Conservation (phyloP, 2,329 filamentous ascomycete species). For the Xylaria sp. region DNA sequence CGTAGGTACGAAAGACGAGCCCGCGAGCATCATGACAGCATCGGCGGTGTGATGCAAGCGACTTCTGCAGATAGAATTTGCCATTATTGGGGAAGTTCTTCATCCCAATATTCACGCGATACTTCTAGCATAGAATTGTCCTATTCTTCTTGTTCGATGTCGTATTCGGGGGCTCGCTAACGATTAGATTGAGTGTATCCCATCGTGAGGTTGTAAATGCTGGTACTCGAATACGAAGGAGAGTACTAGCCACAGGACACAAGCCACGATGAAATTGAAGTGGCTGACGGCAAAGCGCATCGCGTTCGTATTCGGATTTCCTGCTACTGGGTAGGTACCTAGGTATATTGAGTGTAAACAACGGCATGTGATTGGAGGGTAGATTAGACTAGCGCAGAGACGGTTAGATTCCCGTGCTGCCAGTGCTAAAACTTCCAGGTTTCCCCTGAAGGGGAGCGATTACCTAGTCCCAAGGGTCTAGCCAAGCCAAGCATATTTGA, state of each 20-base stretch:
- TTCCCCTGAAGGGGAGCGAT: background rate
- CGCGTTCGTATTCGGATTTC: conserved; percentile 41
- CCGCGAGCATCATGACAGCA: too few species aligned
- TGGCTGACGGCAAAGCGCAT: conserved; percentile 17
- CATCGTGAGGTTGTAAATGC: background rate
- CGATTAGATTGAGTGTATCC: background rate
- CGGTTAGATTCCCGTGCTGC: conserved; percentile 3
- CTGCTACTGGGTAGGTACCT: background rate
- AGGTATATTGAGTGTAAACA: background rate
- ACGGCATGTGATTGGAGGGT: conserved; percentile 22
- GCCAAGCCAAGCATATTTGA: conserved; percentile 11
- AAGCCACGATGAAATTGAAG: conserved; percentile 6
- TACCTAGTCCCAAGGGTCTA: background rate
- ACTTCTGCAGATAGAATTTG: background rate
- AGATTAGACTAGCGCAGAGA: background rate
- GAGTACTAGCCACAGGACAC: conserved; percentile 15
- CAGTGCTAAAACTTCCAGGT: background rate
- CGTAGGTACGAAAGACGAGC: too few species aligned
- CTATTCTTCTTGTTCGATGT: background rate
- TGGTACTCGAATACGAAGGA: conserved; percentile 18
- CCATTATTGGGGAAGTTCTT: background rate
- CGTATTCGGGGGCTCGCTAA: background rate
- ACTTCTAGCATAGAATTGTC: background rate
- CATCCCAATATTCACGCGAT: background rate
- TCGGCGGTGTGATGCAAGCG: background rate